Evolutionary conservation across 164 flowering plant genomes (phyloP).

Genomic region (Vitis rotundifolia): DNA sequence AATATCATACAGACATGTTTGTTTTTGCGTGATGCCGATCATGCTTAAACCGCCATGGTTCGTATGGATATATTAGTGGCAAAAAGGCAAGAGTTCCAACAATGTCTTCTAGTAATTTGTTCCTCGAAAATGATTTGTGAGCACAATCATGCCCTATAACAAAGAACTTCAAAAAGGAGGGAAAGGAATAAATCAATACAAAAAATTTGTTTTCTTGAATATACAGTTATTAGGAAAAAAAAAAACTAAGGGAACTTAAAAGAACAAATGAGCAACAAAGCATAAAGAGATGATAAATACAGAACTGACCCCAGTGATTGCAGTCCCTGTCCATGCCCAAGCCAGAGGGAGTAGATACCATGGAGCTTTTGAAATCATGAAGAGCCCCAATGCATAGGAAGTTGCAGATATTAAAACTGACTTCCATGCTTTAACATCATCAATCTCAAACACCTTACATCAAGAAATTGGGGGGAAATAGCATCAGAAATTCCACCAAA

Average conservation of each 20-base stretch:
- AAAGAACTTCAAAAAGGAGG: slow-evolving; percentile 59
- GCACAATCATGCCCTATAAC: slow-evolving; percentile 99
- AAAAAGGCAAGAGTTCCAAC: slow-evolving; percentile 93
- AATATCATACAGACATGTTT: slow-evolving; percentile 63
- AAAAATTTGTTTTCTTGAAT: neutral
- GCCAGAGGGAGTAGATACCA: slow-evolving; percentile 99
- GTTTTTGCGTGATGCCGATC: slow-evolving; percentile 96
- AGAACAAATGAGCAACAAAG: neutral
- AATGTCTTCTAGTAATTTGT: slow-evolving; percentile 90
- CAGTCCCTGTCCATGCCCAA: slow-evolving; percentile 99
- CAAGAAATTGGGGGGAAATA: neutral
- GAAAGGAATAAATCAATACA: slow-evolving; percentile 5
- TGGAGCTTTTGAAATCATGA: slow-evolving; percentile 85
- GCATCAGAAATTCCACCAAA: neutral
- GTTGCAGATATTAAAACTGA: slow-evolving; percentile 67
- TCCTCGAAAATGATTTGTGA: slow-evolving; percentile 91
- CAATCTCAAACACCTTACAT: slow-evolving; percentile 80
- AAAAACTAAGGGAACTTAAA: neutral
- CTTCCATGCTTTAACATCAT: slow-evolving; percentile 81
- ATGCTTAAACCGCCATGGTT: slow-evolving; percentile 97
- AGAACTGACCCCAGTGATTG: slow-evolving; percentile 81
- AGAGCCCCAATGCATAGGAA: slow-evolving; percentile 80
- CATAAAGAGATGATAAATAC: neutral
- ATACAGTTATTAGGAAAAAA: neutral
- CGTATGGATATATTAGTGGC: slow-evolving; percentile 96